Evolutionary conservation across 2,329 filamentous ascomycete genomes (phyloP).

Genomic region (Akanthomyces dipterigenus): DNA sequence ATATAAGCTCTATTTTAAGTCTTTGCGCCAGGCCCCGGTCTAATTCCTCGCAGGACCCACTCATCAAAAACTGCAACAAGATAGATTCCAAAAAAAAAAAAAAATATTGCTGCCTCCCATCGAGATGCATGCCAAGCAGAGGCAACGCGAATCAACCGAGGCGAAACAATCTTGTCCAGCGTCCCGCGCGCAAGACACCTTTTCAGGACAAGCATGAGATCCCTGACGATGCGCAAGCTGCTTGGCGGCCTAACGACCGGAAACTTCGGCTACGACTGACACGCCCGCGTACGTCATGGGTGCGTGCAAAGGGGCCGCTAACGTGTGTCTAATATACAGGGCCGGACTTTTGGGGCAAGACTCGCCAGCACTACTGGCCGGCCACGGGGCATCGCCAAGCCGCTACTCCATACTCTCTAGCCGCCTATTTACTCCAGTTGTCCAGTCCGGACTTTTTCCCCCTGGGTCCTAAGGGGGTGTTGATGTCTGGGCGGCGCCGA

Average conservation of each 20-base stretch:
- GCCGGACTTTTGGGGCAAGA: not conserved
- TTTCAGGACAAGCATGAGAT: not conserved
- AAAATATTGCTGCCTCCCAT: not conserved
- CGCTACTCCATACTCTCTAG: slow-evolving; percentile 6
- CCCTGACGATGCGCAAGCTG: not conserved
- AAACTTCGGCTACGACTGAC: not conserved
- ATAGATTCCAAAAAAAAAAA: no score
- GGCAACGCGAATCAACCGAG: not conserved
- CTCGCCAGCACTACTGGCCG: not conserved
- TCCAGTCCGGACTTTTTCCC: not conserved
- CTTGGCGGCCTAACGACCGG: not conserved
- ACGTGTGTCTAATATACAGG: not conserved
- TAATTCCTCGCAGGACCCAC: not conserved
- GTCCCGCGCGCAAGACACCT: not conserved
- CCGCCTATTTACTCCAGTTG: not conserved
- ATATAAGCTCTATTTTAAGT: slow-evolving; percentile 10
- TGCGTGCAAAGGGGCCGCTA: not conserved
- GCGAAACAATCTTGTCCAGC: not conserved
- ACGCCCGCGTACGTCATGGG: slow-evolving; percentile 1
- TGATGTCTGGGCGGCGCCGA: not conserved
- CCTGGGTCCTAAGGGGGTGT: not conserved
- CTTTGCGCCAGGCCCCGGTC: not conserved
- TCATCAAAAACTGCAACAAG: no score
- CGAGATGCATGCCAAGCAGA: not conserved
- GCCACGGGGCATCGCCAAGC: slow-evolving; percentile 4